Conservation (phyloP, 495 filamentous ascomycete genomes). For the Daldinia grandis region DNA sequence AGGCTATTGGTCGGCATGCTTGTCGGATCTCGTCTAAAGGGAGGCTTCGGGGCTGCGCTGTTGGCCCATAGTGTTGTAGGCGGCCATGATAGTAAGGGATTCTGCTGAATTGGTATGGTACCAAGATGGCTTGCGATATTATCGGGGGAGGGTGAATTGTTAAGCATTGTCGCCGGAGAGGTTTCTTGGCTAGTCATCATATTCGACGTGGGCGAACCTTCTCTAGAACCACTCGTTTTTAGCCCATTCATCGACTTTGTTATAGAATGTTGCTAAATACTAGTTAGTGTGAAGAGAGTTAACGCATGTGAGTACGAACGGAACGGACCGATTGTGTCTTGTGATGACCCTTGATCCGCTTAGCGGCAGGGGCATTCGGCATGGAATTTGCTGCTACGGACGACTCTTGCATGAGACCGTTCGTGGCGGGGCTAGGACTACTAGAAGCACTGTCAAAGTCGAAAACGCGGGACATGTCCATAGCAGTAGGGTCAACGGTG, state of each 20-base stretch:
- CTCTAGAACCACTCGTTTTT: constrained; percentile 53
- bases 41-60: not conserved
- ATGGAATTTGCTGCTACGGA: constrained; percentile 5
- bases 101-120: constrained; percentile 20
- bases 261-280: constrained; percentile 49
- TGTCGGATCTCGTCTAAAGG: constrained; percentile 25
- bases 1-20: constrained; percentile 24
- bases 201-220: constrained; percentile 59
- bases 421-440: constrained; percentile 64
- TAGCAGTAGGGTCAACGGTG: constrained; percentile 26
- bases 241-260: constrained; percentile 51
- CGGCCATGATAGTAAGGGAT: constrained; percentile 22
- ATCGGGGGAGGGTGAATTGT: constrained; percentile 62
- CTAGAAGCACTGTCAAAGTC: constrained; percentile 75
- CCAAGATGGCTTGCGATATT: constrained; percentile 31
- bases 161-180: constrained; percentile 59
- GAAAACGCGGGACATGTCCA: constrained; percentile 68
- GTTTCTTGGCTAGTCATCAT: constrained; percentile 56
- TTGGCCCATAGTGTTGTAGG: constrained; percentile 12
- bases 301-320: not conserved
- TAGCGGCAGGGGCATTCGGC: constrained; percentile 32
- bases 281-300: constrained; percentile 23
- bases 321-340: constrained; percentile 47
- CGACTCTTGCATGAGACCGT: constrained; percentile 41
- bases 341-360: constrained; percentile 45